phyloP scores from a whole-genome alignment of 2,329 filamentous ascomycete genomes.

The Penicillium sp. region DNA sequence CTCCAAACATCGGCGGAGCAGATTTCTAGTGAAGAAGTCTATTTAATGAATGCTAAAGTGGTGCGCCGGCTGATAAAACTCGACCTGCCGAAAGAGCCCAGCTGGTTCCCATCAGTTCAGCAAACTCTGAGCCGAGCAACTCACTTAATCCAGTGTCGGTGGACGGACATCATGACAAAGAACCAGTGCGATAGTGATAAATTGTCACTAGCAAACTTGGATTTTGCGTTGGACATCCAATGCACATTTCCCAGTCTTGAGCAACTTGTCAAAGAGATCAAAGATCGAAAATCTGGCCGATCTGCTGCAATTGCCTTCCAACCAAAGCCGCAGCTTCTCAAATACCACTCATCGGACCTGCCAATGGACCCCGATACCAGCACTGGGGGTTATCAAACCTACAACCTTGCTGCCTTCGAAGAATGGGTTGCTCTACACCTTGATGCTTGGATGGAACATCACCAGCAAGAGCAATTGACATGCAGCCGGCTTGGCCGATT shows the following conservation, averaged over 20 bases:
- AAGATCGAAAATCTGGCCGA: conserved; percentile 46
- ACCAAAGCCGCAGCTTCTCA: not conserved
- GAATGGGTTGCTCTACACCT: conserved; percentile 54
- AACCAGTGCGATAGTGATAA: conserved; percentile 37
- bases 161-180: conserved; percentile 25
- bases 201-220: conserved; percentile 22
- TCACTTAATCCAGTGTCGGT: conserved; percentile 43
- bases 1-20: conserved; percentile 37
- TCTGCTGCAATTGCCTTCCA: conserved; percentile 42
- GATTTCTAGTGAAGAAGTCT: conserved; percentile 28
- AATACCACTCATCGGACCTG: not conserved
- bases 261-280: conserved; percentile 6
- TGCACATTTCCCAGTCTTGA: conserved; percentile 20
- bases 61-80: conserved; percentile 51
- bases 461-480: conserved; percentile 37
- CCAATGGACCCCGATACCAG: not conserved
- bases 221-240: conserved; percentile 19
- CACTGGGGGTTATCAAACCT: conserved; percentile 21
- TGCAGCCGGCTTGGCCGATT: conserved; percentile 45
- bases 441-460: conserved; percentile 44
- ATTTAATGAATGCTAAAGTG: conserved; percentile 53
- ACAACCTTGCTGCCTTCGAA: conserved; percentile 52
- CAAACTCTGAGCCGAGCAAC: conserved; percentile 9
- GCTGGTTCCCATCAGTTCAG: conserved; percentile 21
- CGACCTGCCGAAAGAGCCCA: conserved; percentile 9